Base-by-base conservation (phyloP, 2,329 filamentous ascomycete species). In the Botrytis byssoidea region DNA sequence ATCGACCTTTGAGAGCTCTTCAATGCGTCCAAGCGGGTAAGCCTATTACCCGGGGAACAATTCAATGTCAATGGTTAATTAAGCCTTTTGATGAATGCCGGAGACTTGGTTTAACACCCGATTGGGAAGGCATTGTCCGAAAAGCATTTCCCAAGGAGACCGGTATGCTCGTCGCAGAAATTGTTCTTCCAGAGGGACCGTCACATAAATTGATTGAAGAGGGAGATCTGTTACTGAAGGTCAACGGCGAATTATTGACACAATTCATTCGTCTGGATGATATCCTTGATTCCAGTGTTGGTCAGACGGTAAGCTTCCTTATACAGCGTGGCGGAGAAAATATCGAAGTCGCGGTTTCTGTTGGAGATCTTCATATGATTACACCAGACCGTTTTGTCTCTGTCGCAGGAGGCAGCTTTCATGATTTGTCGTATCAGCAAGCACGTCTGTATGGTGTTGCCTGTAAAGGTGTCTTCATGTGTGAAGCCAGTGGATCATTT, bases 11-110 rank as follows among this genome's bases (percentile, higher is more conserved):
- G 59, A 90, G 96, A 76, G 96, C 96, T 1, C 86, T 99, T 72
- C 88, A 94, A 80, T 97, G 94, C 80, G 91, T 99, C 72, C 94
- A 92, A 81, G 87, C 91, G 77, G 91, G 89, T 48, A 88, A 91
- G 78, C 88, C 88, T 3, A 91, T 99, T 70, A 90, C 91, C n/a
- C 89, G 96, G 78, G 96, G 96, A 66, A 97, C 96, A n/a, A 97
- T 99, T 68, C 96, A 99, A 83, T 97, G 94, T 76, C 96, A 99
- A 82, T 99, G 97, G 88, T 88, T 98, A 71, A 88, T 99, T 75
- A 98, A 98, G 83, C 94, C 96, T 0, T 99, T 99, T 79, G 97
- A 99, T 79, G 97, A 99, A 82, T 98, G 96, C 82, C 91, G 95
- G 72, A 89, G 96, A 74, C 86, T 99, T 18, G 96, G 96, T 12